Conservation (phyloP, 805 yeast species). For the Metschnikowia colocasiae region DNA sequence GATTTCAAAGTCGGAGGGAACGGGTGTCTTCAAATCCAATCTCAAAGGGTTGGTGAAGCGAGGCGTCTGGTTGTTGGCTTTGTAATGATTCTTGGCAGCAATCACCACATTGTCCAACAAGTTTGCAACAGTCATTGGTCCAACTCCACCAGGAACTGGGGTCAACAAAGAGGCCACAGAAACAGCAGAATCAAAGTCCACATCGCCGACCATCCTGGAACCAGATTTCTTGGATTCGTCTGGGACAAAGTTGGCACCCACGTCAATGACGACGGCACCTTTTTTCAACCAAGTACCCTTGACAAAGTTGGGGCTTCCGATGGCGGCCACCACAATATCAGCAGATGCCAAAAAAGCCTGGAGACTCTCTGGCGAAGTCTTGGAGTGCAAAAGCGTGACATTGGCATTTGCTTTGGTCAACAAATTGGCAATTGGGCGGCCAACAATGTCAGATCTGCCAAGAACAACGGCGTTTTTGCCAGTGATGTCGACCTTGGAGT, state of each 20-base stretch:
- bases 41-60: constrained; percentile 52
- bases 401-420: constrained; percentile 70
- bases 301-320: constrained; percentile 68
- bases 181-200: constrained; percentile 55
- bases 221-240: constrained; percentile 69
- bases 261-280: constrained; percentile 72
- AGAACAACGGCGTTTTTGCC: constrained; percentile 80
- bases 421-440: constrained; percentile 72
- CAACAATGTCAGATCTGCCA: constrained; percentile 85
- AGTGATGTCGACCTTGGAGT: constrained; percentile 49
- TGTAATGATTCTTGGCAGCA: constrained; percentile 57
- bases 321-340: constrained; percentile 74
- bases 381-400: constrained; percentile 72
- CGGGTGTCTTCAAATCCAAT: constrained; percentile 57
- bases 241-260: constrained; percentile 73
- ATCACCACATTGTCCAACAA: constrained; percentile 65
- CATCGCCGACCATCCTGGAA: constrained; percentile 72
- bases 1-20: constrained; percentile 77
- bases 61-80: constrained; percentile 40
- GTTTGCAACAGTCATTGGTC: constrained; percentile 90
- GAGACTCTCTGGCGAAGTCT: constrained; percentile 50
- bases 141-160: constrained; percentile 93
- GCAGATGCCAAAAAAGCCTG: constrained; percentile 51
- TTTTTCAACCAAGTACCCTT: constrained; percentile 71
- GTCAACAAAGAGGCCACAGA: constrained; percentile 61